A percentile compares a stretch with the other conserved stretches of the same genome.
These are phyloP conservation scores for Hypomontagnella monticulosa DNA, from an alignment of 495 filamentous ascomycete genomes.

Conservation along the genomic window DNA sequence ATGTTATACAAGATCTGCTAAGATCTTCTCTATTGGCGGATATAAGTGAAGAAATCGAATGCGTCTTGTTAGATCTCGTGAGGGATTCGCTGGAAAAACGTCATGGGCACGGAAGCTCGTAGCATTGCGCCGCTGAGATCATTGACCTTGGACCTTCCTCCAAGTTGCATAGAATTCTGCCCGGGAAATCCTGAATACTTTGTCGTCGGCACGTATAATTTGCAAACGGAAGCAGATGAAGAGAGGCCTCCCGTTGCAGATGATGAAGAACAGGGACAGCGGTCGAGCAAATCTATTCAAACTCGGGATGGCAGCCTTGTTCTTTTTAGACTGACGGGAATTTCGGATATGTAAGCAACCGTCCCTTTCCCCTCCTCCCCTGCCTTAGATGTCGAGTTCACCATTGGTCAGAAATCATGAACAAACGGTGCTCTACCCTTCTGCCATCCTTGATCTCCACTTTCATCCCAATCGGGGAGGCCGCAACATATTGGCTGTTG, in stretches of 20 bases:
- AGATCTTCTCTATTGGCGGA: constrained; percentile 2
- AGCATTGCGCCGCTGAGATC: constrained; percentile 49
- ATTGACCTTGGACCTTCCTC: constrained; percentile 68
- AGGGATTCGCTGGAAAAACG: constrained; percentile 4
- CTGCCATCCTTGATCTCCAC: constrained; percentile 85
- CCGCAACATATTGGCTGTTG: constrained; percentile 69
- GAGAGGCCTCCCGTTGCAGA: constrained; percentile 40
- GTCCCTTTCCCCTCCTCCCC: background rate
- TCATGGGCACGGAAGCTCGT: constrained; percentile 33
- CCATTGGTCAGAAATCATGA: constrained; percentile 46
- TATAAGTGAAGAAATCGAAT: background rate
- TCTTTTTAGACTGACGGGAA: constrained; percentile 65
- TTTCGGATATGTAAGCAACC: constrained; percentile 61
- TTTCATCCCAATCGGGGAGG: constrained; percentile 68
- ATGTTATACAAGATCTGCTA: background rate
- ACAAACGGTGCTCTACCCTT: constrained; percentile 65
- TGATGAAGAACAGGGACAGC: constrained; percentile 31
- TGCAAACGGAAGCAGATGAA: constrained; percentile 63
- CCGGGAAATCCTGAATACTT: constrained; percentile 71
- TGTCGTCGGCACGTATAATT: constrained; percentile 85
- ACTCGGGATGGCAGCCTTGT: constrained; percentile 77
- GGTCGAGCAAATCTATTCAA: constrained; percentile 53
- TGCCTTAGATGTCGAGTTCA: constrained; percentile 23
- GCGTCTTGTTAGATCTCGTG: background rate
- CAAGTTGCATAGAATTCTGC: constrained; percentile 87